These are phyloP conservation scores for Neodidymelliopsis sp. DNA, from an alignment of 2,329 filamentous ascomycete genomes.

Conservation along the genomic window DNA sequence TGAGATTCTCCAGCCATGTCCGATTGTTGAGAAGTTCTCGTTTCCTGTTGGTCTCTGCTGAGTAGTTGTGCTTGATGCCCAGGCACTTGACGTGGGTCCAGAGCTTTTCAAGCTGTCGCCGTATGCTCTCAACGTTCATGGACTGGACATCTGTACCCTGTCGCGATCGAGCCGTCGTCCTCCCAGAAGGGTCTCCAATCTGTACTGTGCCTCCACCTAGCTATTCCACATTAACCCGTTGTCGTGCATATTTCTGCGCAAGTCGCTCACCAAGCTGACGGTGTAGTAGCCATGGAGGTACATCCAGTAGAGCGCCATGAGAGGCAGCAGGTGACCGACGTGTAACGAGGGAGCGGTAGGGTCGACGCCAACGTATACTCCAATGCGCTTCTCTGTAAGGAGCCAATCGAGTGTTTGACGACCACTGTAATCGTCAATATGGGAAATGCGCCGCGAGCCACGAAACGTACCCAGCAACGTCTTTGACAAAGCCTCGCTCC, in stretches of 20 bases:
- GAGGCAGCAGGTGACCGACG: slow-evolving; percentile 78
- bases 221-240: slow-evolving; percentile 42
- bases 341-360: slow-evolving; percentile 82
- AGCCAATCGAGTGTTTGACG: slow-evolving; percentile 67
- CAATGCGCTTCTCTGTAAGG: slow-evolving; percentile 71
- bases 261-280: slow-evolving; percentile 63
- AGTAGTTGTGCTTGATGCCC: slow-evolving; percentile 70
- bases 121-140: slow-evolving; percentile 72
- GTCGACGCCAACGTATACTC: slow-evolving; percentile 82
- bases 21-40: slow-evolving; percentile 81
- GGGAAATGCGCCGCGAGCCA: neutral
- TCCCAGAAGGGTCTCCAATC: slow-evolving; percentile 79
- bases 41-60: slow-evolving; percentile 69
- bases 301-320: slow-evolving; percentile 87
- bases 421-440: slow-evolving; percentile 42
- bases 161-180: slow-evolving; percentile 67
- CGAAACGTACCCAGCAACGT: slow-evolving; percentile 71
- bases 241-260: slow-evolving; percentile 11
- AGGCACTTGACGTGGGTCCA: slow-evolving; percentile 76
- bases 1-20: slow-evolving; percentile 77
- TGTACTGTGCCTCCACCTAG: slow-evolving; percentile 78
- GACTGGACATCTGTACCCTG: slow-evolving; percentile 61
- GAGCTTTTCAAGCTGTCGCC: slow-evolving; percentile 73
- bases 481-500: slow-evolving; percentile 76
- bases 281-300: slow-evolving; percentile 77